Evolutionary conservation across 768 basidiomycete species (phyloP).

Genomic region (Mycena capillaripes): DNA sequence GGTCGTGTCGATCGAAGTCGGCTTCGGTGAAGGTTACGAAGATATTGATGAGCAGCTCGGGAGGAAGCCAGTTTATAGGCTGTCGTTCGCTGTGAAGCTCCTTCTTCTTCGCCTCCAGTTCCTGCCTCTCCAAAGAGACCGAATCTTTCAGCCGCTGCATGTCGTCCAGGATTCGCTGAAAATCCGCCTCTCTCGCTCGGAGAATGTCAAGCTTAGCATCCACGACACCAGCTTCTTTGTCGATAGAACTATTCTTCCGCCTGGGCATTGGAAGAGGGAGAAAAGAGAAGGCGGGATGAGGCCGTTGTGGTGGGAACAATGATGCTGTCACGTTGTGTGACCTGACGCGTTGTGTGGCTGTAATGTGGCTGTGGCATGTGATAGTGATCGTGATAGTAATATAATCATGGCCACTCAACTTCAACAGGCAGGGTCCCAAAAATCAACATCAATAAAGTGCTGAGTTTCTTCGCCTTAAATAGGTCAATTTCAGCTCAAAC

Average conservation of each 20-base stretch:
- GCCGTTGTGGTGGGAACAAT: not conserved
- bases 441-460: no score
- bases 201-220: slow-evolving; percentile 54
- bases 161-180: slow-evolving; percentile 55
- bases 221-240: slow-evolving; percentile 53
- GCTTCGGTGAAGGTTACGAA: slow-evolving; percentile 49
- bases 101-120: slow-evolving; percentile 43
- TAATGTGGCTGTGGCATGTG: no score
- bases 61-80: slow-evolving; percentile 66
- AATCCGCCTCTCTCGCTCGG: slow-evolving; percentile 54
- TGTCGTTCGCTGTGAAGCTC: slow-evolving; percentile 56
- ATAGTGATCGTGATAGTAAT: no score
- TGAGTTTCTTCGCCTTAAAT: no score
- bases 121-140: slow-evolving; percentile 49
- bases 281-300: not conserved
- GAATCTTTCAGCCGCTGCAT: slow-evolving; percentile 54
- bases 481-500: no score
- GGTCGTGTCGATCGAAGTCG: slow-evolving; percentile 42
- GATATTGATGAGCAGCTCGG: slow-evolving; percentile 61
- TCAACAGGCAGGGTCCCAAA: no score
- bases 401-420: no score
- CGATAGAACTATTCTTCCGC: slow-evolving; percentile 46
- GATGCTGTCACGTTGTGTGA: slow-evolving; percentile 5
- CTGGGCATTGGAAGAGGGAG: slow-evolving; percentile 37
- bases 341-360: slow-evolving; percentile 11